These are phyloP conservation scores for Colletotrichum trifolii DNA, from an alignment of 2,329 filamentous ascomycete species.

Conservation along the genomic window DNA sequence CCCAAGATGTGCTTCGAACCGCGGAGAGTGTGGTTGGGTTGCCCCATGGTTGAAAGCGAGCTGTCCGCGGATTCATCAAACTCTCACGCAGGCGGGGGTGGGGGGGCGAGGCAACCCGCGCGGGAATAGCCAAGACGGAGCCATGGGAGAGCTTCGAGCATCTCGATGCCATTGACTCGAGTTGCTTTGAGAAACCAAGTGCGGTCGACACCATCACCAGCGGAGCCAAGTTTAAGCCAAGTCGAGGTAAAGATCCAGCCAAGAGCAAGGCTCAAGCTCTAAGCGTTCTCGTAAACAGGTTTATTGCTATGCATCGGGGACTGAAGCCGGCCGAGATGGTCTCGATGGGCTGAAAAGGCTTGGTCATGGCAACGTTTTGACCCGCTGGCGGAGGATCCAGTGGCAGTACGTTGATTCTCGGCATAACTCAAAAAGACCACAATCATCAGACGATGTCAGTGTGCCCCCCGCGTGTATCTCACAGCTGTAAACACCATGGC, in stretches of 20 bases:
- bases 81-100: not conserved
- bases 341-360: not conserved
- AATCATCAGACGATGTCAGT: conserved; percentile 3
- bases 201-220: not conserved
- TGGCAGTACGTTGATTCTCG: conserved; percentile 4
- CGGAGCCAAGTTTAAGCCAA: conserved; percentile 5
- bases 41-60: not conserved
- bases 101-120: not conserved
- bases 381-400: conserved; percentile 1
- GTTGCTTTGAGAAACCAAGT: not conserved
- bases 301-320: not conserved
- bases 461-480: conserved; percentile 17
- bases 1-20: conserved; percentile 5
- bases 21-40: conserved; percentile 13
- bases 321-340: not conserved
- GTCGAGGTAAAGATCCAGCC: not conserved
- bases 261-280: conserved; percentile 4
- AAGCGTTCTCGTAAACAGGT: not conserved
- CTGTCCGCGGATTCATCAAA: not conserved
- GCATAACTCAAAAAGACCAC: conserved; percentile 6
- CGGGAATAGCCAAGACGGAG: not conserved
- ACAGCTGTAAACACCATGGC: not conserved
- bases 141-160: not conserved
- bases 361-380: not conserved
- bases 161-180: not conserved